phyloP scores from a whole-genome alignment of 768 basidiomycete genomes.

The Mycena amicta region DNA sequence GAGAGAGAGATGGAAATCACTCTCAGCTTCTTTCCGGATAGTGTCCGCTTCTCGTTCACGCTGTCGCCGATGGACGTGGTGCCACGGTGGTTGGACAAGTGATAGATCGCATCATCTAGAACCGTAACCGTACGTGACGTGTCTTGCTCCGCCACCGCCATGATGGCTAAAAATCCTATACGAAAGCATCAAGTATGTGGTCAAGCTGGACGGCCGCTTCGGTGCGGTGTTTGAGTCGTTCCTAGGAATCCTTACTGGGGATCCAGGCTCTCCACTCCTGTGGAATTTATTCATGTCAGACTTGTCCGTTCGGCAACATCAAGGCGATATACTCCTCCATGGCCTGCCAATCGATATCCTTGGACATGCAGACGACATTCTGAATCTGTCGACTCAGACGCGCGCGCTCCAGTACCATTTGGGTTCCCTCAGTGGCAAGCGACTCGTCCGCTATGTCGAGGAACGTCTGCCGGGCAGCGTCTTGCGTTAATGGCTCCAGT shows the following conservation, averaged over 20 bases:
- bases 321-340: slow-evolving; percentile 9
- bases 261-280: too few relatives aligned
- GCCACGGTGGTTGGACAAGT: too few relatives aligned
- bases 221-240: slow-evolving; percentile 7
- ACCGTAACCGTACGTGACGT: too few relatives aligned
- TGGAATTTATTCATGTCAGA: slow-evolving; percentile 21
- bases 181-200: slow-evolving; percentile 11
- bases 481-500: not conserved
- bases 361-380: slow-evolving; percentile 18
- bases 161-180: slow-evolving; percentile 22
- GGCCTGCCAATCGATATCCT: not conserved
- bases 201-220: slow-evolving; percentile 8
- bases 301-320: not conserved
- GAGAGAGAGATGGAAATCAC: too few relatives aligned
- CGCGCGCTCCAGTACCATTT: slow-evolving; percentile 2
- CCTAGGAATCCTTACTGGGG: slow-evolving; percentile 18
- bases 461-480: slow-evolving; percentile 9
- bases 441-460: slow-evolving; percentile 8
- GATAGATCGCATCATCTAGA: too few relatives aligned
- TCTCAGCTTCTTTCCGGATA: too few relatives aligned
- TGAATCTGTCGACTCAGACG: not conserved
- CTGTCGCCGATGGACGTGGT: too few relatives aligned
- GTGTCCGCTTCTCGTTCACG: too few relatives aligned
- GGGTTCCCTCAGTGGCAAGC: not conserved
- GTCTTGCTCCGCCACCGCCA: too few relatives aligned